Evolutionary conservation across 306 rosid genomes (phyloP).

Genomic region (Inga oerstediana): DNA sequence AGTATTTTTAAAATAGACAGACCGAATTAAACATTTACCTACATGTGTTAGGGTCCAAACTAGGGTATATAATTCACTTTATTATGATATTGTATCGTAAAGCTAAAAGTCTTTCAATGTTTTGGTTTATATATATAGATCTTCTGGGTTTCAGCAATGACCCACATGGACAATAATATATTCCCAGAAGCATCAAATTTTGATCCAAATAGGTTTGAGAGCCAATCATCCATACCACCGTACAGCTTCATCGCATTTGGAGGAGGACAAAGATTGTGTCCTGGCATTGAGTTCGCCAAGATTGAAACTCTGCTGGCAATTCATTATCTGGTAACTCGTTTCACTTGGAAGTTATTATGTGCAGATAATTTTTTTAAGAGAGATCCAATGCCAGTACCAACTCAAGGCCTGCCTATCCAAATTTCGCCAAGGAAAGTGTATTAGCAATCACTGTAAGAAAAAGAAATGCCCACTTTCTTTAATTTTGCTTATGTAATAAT

Average conservation of each 20-base stretch:
- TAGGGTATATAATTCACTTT: no score
- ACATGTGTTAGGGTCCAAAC: neutral
- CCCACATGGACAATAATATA: constrained; percentile 65
- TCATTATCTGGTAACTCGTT: constrained; percentile 66
- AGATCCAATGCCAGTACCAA: constrained; percentile 64
- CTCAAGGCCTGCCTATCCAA: constrained; percentile 58
- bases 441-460: no score
- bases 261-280: constrained; percentile 73
- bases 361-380: constrained; percentile 60
- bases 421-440: constrained; percentile 44
- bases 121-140: constrained; percentile 39
- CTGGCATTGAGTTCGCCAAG: constrained; percentile 69
- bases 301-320: constrained; percentile 64
- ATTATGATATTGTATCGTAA: neutral
- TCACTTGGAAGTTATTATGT: constrained; percentile 62
- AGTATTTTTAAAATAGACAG: neutral
- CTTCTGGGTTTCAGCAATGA: constrained; percentile 68
- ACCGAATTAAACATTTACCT: neutral
- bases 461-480: no score
- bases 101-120: neutral
- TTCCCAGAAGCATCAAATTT: constrained; percentile 69
- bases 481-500: no score
- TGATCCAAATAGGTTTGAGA: constrained; percentile 74
- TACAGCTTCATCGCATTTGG: constrained; percentile 67
- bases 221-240: constrained; percentile 58